A percentile compares a stretch with the other conserved stretches of the same genome.
Conservation (phyloP, 2,329 filamentous ascomycete genomes). For the Trichoderma simmonsii region DNA sequence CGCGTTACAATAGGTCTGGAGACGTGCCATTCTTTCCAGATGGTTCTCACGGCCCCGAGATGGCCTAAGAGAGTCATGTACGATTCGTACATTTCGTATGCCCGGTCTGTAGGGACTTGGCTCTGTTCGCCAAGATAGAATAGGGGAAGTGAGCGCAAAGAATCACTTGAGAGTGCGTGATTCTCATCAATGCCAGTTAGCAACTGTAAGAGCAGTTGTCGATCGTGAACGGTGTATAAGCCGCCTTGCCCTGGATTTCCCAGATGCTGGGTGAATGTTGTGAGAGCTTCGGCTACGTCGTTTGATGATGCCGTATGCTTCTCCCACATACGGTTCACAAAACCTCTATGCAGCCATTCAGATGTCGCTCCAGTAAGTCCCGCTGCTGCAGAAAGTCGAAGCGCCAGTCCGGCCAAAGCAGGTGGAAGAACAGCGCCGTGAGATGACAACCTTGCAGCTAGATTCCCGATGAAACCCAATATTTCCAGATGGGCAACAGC, state of each 20-base stretch:
- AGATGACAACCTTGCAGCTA: conserved; percentile 34
- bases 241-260: neutral
- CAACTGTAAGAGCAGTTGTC: conserved; percentile 29
- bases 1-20: conserved; percentile 1
- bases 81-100: conserved; percentile 23
- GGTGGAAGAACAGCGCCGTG: conserved; percentile 26
- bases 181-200: conserved; percentile 31
- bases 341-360: conserved; percentile 28
- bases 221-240: conserved; percentile 13
- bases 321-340: conserved; percentile 21
- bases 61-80: conserved; percentile 32
- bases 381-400: conserved; percentile 32
- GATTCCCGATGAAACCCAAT: conserved; percentile 41
- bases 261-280: conserved; percentile 17
- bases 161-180: conserved; percentile 22
- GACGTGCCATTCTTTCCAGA: conserved; percentile 32
- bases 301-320: conserved; percentile 9
- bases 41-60: conserved; percentile 31
- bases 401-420: conserved; percentile 30
- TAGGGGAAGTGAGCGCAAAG: conserved; percentile 26
- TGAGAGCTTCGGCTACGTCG: conserved; percentile 26
- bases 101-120: neutral
- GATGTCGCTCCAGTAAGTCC: conserved; percentile 25
- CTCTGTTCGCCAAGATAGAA: conserved; percentile 16
- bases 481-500: conserved; percentile 20